A percentile compares a stretch with the other conserved stretches of the same genome.
These are phyloP conservation scores for Trichoderma aggressivum DNA, from an alignment of 2,329 filamentous ascomycete species.

Conservation along the genomic window DNA sequence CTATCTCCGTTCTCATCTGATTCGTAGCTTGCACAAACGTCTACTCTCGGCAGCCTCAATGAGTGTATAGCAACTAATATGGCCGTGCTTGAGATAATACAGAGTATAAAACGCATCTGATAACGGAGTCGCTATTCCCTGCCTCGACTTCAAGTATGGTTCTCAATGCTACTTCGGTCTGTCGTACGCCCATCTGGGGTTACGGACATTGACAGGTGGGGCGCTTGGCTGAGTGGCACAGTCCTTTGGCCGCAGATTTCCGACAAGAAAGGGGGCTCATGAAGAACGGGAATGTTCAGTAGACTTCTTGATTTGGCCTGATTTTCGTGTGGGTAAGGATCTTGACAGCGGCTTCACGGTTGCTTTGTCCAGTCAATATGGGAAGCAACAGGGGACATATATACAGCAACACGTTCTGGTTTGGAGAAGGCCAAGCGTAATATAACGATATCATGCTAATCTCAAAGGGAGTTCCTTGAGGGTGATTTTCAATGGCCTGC, in stretches of 20 bases:
- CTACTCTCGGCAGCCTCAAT: not conserved
- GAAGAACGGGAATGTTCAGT: not conserved
- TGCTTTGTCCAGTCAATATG: not conserved
- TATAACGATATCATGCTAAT: not conserved
- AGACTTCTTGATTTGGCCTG: not conserved
- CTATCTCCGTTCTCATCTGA: not conserved
- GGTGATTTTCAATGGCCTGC: not conserved
- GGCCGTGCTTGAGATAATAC: not conserved
- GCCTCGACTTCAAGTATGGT: not conserved
- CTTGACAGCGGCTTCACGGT: not conserved
- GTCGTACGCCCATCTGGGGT: not conserved
- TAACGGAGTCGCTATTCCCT: not conserved
- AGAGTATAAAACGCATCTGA: not conserved
- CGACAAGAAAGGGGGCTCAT: not conserved
- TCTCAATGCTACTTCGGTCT: not conserved
- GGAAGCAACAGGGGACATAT: not conserved
- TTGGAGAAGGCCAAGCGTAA: not conserved
- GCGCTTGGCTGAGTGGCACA: not conserved
- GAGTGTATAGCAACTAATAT: not conserved
- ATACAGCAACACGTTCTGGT: not conserved
- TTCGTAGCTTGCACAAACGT: not conserved
- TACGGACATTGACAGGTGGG: not conserved
- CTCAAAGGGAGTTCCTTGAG: not conserved
- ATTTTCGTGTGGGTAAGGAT: not conserved
- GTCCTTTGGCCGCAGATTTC: not conserved